Evolutionary conservation across 2,329 filamentous ascomycete species (phyloP).

Genomic region (Ceratocystis eucalypticola): DNA sequence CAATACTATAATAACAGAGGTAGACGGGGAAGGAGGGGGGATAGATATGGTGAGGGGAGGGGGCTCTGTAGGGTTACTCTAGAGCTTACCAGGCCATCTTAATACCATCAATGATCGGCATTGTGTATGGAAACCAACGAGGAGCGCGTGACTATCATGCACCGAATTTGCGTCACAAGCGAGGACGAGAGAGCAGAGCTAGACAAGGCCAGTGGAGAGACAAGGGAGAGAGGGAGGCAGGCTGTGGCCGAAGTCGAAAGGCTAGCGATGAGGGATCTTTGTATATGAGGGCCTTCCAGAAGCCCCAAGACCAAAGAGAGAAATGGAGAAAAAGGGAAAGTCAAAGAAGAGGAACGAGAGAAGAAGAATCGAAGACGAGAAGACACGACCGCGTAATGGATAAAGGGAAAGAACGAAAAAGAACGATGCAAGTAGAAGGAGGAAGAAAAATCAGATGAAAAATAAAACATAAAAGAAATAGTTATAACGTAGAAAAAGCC

Average conservation of each 20-base stretch:
- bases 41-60: constrained; percentile 9
- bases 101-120: constrained; percentile 56
- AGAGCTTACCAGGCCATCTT: constrained; percentile 58
- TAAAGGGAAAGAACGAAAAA: background rate
- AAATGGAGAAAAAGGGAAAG: background rate
- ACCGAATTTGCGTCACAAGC: background rate
- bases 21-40: background rate
- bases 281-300: constrained; percentile 1
- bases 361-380: background rate
- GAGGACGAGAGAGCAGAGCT: too few species aligned
- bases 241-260: background rate
- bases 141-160: background rate
- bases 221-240: background rate
- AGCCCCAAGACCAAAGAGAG: background rate
- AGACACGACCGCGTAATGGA: background rate
- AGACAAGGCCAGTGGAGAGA: too few species aligned
- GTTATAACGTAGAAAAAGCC: background rate
- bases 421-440: background rate
- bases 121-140: constrained; percentile 26
- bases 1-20: constrained; percentile 5
- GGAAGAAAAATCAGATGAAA: background rate
- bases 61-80: constrained; percentile 12
- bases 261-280: background rate
- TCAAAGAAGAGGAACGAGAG: background rate
- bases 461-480: background rate